phyloP scores from a whole-genome alignment of 2,329 filamentous ascomycete species.

The Colletotrichum noveboracense region DNA sequence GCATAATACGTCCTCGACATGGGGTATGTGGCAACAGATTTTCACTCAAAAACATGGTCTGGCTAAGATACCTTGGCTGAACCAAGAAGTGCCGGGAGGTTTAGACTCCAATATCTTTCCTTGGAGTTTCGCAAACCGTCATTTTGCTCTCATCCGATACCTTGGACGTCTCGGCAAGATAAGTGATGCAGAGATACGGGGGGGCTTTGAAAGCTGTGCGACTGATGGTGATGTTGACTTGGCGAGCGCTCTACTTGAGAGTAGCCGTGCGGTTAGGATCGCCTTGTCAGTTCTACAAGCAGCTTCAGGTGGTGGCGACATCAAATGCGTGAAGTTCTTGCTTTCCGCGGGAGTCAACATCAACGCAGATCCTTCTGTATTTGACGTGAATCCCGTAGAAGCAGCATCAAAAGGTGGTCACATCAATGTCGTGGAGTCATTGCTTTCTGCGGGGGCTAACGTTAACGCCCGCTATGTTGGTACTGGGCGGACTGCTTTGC shows the following conservation, averaged over 20 bases:
- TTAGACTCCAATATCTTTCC: accelerated
- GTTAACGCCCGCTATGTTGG: no score
- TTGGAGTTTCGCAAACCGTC: neutral
- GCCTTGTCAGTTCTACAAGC: accelerated
- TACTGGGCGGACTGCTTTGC: no score
- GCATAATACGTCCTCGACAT: neutral
- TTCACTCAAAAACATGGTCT: neutral
- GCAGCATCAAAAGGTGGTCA: no score
- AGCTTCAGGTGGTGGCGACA: neutral
- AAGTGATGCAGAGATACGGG: no score
- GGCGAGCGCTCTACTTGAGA: neutral
- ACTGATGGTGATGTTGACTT: neutral
- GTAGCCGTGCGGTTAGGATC: accelerated
- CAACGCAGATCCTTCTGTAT: no score
- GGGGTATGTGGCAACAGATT: neutral
- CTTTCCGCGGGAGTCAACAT: neutral
- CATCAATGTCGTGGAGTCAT: neutral
- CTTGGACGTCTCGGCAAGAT: neutral
- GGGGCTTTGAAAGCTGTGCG: neutral
- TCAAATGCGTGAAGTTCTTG: neutral
- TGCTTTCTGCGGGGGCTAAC: neutral
- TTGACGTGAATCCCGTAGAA: no score
- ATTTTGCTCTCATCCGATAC: neutral
- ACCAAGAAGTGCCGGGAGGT: accelerated
- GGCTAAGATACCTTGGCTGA: neutral